Percentiles rank a stretch among this genome's conserved stretches.
Conservation (phyloP, 495 filamentous ascomycete species). For the Penicillium robsamsonii region DNA sequence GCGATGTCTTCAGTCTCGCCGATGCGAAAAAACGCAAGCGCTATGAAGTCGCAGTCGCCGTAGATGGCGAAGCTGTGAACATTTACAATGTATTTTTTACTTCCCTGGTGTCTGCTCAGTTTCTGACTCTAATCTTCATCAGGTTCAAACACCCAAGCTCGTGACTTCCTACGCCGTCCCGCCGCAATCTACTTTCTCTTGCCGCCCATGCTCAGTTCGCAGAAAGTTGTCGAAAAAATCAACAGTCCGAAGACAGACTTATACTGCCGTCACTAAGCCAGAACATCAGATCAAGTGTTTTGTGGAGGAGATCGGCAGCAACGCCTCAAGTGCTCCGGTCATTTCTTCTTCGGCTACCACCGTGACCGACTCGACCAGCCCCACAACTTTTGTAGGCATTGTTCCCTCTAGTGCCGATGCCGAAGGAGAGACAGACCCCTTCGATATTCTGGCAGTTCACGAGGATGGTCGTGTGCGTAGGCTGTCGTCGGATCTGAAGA, state of each 20-base stretch:
- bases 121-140: constrained; percentile 13
- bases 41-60: constrained; percentile 76
- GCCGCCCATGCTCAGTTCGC: constrained; percentile 72
- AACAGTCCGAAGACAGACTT: constrained; percentile 68
- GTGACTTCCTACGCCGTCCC: constrained; percentile 83
- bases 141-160: constrained; percentile 78
- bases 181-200: constrained; percentile 75
- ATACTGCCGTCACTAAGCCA: constrained; percentile 48
- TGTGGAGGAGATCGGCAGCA: constrained; percentile 45
- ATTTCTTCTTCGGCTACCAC: constrained; percentile 43
- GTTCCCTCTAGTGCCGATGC: constrained; percentile 27
- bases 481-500: constrained; percentile 40
- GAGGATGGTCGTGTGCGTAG: constrained; percentile 43
- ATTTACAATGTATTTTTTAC: constrained; percentile 76
- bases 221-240: constrained; percentile 51
- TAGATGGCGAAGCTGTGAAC: constrained; percentile 89
- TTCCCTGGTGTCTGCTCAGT: too few species aligned
- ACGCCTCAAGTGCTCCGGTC: constrained; percentile 33
- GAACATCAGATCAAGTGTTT: constrained; percentile 54
- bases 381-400: constrained; percentile 43
- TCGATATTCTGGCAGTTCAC: constrained; percentile 50
- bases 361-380: constrained; percentile 42
- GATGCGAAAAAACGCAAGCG: constrained; percentile 82
- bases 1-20: constrained; percentile 69
- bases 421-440: constrained; percentile 28